Evolutionary conservation across 169 alveolate species (phyloP), one percentile per base, ranked within the genome.

Genomic region (Plasmodium gonderi): DNA sequence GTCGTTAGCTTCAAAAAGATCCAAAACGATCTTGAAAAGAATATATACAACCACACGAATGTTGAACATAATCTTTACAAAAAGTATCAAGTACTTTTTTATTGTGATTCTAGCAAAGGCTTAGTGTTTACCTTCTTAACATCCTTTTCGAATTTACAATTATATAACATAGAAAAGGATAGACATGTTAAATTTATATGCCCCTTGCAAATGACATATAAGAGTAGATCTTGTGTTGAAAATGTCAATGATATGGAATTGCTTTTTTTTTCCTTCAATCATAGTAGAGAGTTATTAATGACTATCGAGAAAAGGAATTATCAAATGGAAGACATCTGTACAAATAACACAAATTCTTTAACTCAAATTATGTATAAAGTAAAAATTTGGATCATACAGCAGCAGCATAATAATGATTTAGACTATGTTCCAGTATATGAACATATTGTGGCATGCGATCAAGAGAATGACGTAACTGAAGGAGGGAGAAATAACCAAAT

Each of bases 301-400:
- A 82, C 92, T 3, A 82, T 82, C 6, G 92, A 82, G 36, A 82
- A 60, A 54, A 82, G 92, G 54, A 82, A 82, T 75, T 68, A 69
- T 31, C 5, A 44, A 5, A 72, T 82, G 60, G 60, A 69, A 12
- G 76, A 23, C 7, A 29, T 51, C 11, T n/a, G 29, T 17, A 33
- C n/a, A 5, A 54, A 17, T 20, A 54, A 54, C 36, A 33, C 11
- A 26, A 17, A 54, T 12, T 23, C 45, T 4, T 44, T 82, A 38
- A 14, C 26, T 2, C 60, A 82, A 9, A 29, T 31, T 6, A 4
- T 49, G 3, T 82, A 68, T n/a, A 82, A 60, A n/a, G n/a, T 69
- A 14, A 69, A 60, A 33, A 26, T 82, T 9, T 82, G 92, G 92
- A 54, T 26, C 14, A 54, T 54, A 11, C n/a, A 20, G 72, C n/a